A percentile compares a stretch with the other conserved stretches of the same genome.
Conservation (phyloP, 1,284 basidiomycete genomes). For the Wallemia hederae region DNA sequence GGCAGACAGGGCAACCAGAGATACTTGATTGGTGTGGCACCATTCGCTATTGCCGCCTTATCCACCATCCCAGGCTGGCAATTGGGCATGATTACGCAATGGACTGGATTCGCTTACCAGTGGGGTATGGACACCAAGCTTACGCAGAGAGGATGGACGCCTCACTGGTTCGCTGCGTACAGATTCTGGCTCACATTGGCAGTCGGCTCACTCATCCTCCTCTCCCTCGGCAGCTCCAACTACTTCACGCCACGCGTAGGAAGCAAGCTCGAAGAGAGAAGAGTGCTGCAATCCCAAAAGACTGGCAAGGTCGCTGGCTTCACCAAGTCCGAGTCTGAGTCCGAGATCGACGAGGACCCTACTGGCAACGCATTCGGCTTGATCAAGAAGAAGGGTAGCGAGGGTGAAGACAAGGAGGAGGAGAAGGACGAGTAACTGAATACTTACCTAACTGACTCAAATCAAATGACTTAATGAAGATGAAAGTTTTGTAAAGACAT, state of each 20-base stretch:
- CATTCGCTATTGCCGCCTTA: conserved; percentile 11
- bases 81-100: conserved; percentile 12
- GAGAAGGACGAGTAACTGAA: too few relatives aligned
- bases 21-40: conserved; percentile 12
- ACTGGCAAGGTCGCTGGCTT: background rate
- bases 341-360: background rate
- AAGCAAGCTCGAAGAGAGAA: background rate
- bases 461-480: too few relatives aligned
- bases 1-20: conserved; percentile 10
- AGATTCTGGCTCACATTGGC: conserved; percentile 13
- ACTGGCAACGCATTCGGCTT: background rate
- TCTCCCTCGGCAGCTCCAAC: conserved; percentile 11
- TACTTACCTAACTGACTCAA: too few relatives aligned
- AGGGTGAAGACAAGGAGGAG: background rate
- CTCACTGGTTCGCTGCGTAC: conserved; percentile 14
- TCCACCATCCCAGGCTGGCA: conserved; percentile 11
- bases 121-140: conserved; percentile 14
- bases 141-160: conserved; percentile 12
- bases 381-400: background rate
- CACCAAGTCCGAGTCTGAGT: background rate
- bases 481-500: background rate
- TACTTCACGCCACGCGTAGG: conserved; percentile 1
- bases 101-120: conserved; percentile 10
- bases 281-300: background rate
- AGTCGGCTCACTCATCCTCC: conserved; percentile 12